Evolutionary conservation across 331 rosid species (phyloP).

Genomic region (Saraca asoca): DNA sequence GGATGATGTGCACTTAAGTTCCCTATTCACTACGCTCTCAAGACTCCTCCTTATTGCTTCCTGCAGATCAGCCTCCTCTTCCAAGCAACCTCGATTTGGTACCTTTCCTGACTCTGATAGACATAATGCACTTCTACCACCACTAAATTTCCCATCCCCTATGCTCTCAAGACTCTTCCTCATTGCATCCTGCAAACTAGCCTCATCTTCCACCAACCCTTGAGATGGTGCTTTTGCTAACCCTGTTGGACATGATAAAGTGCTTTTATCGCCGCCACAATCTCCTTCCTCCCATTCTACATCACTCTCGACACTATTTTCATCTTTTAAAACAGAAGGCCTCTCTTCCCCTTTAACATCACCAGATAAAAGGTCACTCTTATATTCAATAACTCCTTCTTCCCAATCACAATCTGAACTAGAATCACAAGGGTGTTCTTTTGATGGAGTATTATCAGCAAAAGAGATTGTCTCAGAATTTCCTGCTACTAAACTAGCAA

Average conservation of each 20-base stretch:
- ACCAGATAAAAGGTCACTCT: conserved; percentile 33
- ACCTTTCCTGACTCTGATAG: conserved; percentile 38
- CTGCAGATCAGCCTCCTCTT: conserved; percentile 79
- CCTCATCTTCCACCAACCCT: conserved; percentile 76
- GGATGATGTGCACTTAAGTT: conserved; percentile 25
- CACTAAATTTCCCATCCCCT: conserved; percentile 70
- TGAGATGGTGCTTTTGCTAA: conserved; percentile 50
- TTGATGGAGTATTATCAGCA: conserved; percentile 40
- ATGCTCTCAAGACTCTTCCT: conserved; percentile 74
- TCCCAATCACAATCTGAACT: conserved; percentile 71
- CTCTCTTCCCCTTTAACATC: conserved; percentile 33
- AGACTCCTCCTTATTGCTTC: conserved; percentile 95
- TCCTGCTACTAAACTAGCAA: conserved; percentile 70
- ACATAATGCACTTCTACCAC: conserved; percentile 40
- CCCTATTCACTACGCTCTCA: conserved; percentile 42
- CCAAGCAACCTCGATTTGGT: conserved; percentile 62
- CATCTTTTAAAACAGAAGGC: conserved; percentile 33
- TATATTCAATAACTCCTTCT: conserved; percentile 59
- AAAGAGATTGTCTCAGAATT: conserved; percentile 42
- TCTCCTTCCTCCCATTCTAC: conserved; percentile 87
- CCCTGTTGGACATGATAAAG: conserved; percentile 34
- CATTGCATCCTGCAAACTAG: conserved; percentile 82
- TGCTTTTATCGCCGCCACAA: conserved; percentile 46
- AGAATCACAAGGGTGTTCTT: conserved; percentile 46
- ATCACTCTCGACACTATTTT: conserved; percentile 57